Evolutionary conservation across 495 filamentous ascomycete species (phyloP), one percentile per base, ranked within the genome.

Genomic region (Annulohypoxylon moriforme): DNA sequence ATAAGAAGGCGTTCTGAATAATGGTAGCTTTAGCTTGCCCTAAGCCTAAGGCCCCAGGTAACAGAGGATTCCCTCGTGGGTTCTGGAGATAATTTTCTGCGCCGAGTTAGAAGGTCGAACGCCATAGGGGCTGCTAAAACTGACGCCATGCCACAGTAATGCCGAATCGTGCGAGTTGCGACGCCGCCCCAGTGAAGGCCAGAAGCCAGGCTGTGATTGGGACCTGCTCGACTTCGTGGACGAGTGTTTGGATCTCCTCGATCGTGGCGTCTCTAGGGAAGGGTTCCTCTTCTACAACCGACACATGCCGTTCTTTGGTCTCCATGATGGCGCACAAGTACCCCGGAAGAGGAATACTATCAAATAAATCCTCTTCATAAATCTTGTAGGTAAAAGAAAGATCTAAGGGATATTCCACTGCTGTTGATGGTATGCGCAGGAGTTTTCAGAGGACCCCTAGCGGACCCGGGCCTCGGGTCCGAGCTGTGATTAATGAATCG

Each of bases 141-240:
- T 36, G 34, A 67, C 63, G 63, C 63, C 63, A 67, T 34, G 52
- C 33, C 11, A 67, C 40, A 13, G 63, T 47, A 2, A 49, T 22
- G 1, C 52, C 63, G 24, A 20, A 67, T 20, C 36, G 53, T 16
- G 63, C 53, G 6, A 67, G 27, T 16, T 50, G 38, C 14, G 27
- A 6, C 5, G 52, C 13, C 2, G 52, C 52, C 1, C 52, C 52
- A 16, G 52, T 56, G 11, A 56, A 56, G 25, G 52, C n/a, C 10
- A 56, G n/a, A 3, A 56, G 7, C 52, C 52, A 56, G 3, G 49
- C 49, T 10, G 22, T 29, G 22, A 31, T 14, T n/a, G 49, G 49
- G 25, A 53, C n/a, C 20, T 10, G 22, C 5, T 53, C 24, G 3
- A 29, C 11, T 29, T 53, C 49, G 49, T 53, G 49, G 5, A 29